Conservation (phyloP, 208 protist genomes). For the Acanthamoeba healyi region DNA sequence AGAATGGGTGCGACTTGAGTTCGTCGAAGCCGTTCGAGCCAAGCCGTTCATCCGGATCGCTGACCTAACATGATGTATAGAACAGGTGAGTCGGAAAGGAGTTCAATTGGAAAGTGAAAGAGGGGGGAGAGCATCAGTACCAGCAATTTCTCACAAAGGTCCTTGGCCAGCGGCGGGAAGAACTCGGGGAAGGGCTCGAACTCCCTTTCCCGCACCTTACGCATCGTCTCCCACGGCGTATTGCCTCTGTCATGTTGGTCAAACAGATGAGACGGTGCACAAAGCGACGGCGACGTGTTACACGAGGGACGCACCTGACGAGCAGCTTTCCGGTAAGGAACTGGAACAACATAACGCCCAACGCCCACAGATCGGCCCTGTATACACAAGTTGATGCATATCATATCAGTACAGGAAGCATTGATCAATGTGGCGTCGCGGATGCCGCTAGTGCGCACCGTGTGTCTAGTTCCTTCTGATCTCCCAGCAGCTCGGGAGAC, state of each 20-base stretch:
- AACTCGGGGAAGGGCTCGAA: constrained; percentile 15
- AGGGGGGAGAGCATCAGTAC: not conserved
- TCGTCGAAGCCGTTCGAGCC: constrained; percentile 75
- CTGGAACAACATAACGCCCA: constrained; percentile 88
- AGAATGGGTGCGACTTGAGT: constrained; percentile 89
- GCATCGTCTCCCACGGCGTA: constrained; percentile 43
- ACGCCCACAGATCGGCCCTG: constrained; percentile 84
- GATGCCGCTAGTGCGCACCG: too few species aligned
- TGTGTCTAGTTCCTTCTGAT: constrained; percentile 75
- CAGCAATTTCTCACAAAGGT: constrained; percentile 20
- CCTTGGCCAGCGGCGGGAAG: constrained; percentile 44
- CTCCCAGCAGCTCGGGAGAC: constrained; percentile 82
- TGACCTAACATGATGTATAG: not conserved
- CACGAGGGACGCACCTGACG: constrained; percentile 64
- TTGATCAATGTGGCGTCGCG: not conserved
- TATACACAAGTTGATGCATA: not conserved
- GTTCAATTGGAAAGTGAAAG: not conserved
- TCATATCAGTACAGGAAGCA: not conserved
- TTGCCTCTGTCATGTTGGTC: not conserved
- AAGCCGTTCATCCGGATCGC: constrained; percentile 22
- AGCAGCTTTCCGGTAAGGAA: constrained; percentile 79
- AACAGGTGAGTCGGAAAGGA: too few species aligned
- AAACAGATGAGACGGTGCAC: not conserved
- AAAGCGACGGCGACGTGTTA: not conserved
- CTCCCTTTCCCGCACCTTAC: constrained; percentile 17